Evolutionary conservation across 768 basidiomycete genomes (phyloP).

Genomic region (Termitomyces sp.): DNA sequence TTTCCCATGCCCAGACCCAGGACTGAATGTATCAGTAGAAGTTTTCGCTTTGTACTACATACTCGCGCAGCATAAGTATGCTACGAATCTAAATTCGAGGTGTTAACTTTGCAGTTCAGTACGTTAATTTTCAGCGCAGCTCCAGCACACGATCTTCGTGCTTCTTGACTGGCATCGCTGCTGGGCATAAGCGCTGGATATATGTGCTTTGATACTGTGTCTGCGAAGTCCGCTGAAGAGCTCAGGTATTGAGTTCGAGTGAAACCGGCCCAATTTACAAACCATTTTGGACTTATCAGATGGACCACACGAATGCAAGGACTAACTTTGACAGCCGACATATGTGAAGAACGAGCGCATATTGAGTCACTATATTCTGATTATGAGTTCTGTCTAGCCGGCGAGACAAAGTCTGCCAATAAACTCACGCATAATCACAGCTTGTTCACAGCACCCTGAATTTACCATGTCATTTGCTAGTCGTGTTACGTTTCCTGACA

Average conservation of each 20-base stretch:
- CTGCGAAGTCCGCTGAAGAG: background rate
- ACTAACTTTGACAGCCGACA: background rate
- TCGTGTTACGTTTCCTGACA: background rate
- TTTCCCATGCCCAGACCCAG: background rate
- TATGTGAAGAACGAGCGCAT: too few species aligned
- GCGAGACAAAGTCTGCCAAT: background rate
- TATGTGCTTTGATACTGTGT: background rate
- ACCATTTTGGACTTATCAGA: background rate
- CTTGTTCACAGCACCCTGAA: background rate
- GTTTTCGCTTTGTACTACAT: background rate
- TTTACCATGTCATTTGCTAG: background rate
- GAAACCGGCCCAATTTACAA: background rate
- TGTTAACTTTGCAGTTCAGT: background rate
- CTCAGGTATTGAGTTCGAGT: background rate
- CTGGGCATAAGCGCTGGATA: background rate
- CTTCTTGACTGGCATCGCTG: background rate
- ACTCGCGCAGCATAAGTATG: background rate
- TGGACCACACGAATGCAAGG: background rate
- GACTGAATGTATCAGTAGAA: background rate
- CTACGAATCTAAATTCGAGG: background rate
- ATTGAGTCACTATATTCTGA: background rate
- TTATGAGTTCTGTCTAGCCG: background rate
- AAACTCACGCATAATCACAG: background rate
- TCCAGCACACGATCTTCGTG: background rate
- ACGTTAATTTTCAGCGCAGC: background rate